phyloP scores from a whole-genome alignment of 2,329 filamentous ascomycete genomes.

The Fusarium sp. region DNA sequence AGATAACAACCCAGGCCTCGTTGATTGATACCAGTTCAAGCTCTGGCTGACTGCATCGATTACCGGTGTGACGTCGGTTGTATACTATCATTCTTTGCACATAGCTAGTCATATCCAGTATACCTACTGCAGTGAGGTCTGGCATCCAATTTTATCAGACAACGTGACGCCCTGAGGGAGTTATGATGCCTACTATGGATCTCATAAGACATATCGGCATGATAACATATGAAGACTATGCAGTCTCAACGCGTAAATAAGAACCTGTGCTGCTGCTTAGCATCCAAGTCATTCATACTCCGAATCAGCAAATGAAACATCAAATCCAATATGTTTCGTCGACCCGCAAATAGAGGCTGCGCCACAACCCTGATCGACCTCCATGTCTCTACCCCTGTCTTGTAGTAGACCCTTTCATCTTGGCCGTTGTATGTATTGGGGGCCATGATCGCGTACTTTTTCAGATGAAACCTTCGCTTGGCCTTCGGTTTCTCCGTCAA shows the following conservation, averaged over 20 bases:
- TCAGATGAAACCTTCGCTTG: constrained; percentile 2
- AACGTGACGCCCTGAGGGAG: too few species aligned
- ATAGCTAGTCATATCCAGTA: background rate
- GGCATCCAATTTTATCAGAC: background rate
- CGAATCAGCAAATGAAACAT: background rate
- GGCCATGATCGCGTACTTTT: background rate
- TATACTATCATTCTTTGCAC: background rate
- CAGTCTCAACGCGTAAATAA: background rate
- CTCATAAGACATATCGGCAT: background rate
- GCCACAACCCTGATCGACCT: constrained; percentile 31
- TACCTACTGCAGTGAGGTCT: background rate
- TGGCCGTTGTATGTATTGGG: constrained; percentile 12
- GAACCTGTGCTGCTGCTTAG: background rate
- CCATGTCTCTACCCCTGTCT: background rate
- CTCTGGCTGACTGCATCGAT: constrained; percentile 4
- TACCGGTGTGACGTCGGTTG: constrained; percentile 1
- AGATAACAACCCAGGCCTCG: background rate
- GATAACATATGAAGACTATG: background rate
- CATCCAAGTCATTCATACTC: background rate
- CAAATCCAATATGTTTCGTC: constrained; percentile 13
- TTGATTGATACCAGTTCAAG: constrained; percentile 3
- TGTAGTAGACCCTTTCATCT: constrained; percentile 28
- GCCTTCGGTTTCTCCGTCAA: background rate
- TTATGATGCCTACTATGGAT: background rate
- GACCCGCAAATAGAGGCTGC: constrained; percentile 7